Evolutionary conservation across 2,329 filamentous ascomycete genomes (phyloP).

Genomic region (Alternaria novae-zelandiae): DNA sequence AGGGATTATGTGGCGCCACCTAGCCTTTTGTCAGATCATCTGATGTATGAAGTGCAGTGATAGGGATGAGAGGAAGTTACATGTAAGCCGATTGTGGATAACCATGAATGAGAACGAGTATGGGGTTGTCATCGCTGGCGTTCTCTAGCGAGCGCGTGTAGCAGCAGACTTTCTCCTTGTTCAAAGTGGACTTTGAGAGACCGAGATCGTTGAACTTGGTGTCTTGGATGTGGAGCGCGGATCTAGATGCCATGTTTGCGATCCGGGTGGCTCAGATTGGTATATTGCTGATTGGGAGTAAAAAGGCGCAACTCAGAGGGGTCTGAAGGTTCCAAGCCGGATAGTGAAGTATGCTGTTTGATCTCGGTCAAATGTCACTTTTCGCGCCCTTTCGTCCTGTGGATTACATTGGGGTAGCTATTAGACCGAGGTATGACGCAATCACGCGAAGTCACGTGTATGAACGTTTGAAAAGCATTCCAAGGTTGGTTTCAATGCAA

Average conservation of each 20-base stretch:
- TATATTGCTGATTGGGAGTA: background rate
- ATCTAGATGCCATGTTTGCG: conserved; percentile 21
- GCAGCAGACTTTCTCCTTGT: conserved; percentile 32
- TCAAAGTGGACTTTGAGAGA: conserved; percentile 33
- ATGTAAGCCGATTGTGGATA: conserved; percentile 42
- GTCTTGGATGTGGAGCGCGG: conserved; percentile 36
- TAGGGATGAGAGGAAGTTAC: conserved; percentile 11
- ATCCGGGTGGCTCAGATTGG: background rate
- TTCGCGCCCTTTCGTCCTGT: background rate
- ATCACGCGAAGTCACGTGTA: conserved; percentile 12
- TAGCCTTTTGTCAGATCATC: background rate
- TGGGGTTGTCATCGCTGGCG: conserved; percentile 35
- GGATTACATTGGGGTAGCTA: background rate
- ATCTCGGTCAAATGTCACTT: background rate
- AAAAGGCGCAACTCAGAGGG: background rate
- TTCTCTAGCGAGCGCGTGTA: conserved; percentile 34
- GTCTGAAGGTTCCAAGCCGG: background rate
- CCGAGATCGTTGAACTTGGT: conserved; percentile 36
- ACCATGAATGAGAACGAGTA: conserved; percentile 42
- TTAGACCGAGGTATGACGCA: conserved; percentile 12
- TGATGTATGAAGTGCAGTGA: rapidly evolving
- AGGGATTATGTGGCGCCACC: conserved; percentile 44
- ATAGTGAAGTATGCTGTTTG: background rate
- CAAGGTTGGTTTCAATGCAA: background rate
- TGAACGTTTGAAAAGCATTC: background rate